Base-by-base conservation (phyloP, 768 basidiomycete species). In the Trametes cinnabarina region DNA sequence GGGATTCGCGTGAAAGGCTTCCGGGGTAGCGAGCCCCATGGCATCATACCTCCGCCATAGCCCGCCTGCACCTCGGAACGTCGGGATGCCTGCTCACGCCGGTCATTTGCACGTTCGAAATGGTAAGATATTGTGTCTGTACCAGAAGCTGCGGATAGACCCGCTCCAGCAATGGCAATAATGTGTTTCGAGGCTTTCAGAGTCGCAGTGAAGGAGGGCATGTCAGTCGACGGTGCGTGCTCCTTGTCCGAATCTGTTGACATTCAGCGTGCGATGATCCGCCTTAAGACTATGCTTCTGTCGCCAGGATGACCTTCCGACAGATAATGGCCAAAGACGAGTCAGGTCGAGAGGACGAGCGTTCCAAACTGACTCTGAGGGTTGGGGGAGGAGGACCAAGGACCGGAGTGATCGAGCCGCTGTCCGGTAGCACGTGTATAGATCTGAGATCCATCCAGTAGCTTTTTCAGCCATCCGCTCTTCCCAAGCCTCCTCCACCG, bases 81-180 rank as follows among this genome's bases (percentile, higher is more conserved):
- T 84, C 6, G 80, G 78, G 17, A 73, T 69, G 9, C 71, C 71
- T 72, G 28, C n/a, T n/a, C 37, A 15, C 15, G 11, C 37, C 9
- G 37, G 14, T 39, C 37, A 25, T 4, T 14, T 4, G 7, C 37
- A 39, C 17, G 37, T 32, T 32, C 30, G n/a, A n/a, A n/a, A 25
- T 11, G 2, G 11, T 23, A 25, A 25, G 20, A 22, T 25, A 8
- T 8, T 15, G 10, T 10, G n/a, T 5, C 7, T 69, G 32, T 52
- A 83, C 84, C 83, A 42, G 85, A 86, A 22, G 81, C 83, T 51
- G 83, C 84, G 22, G 84, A 86, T n/a, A 86, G 73, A 3, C 85
- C 85, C 28, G 85, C 85, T 6, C 85, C 85, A 19, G 77, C 76
- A 1, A 80, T 66, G 11, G 74, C 76, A 8, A 79, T 68, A 48